These are phyloP conservation scores for Hansenula sp. DNA, from an alignment of 1,139 yeast species.

Conservation along the genomic window DNA sequence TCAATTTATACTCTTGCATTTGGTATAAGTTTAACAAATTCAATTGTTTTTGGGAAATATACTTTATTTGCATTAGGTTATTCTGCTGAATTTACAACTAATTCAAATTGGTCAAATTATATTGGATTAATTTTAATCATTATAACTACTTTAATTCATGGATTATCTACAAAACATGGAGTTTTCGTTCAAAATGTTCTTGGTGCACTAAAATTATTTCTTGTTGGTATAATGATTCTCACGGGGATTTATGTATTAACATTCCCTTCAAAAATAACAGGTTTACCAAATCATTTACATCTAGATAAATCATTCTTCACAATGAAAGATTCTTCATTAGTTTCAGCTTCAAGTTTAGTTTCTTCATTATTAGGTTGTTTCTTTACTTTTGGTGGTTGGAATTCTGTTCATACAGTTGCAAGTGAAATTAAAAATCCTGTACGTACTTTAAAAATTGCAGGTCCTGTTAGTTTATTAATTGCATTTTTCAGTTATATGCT, in stretches of 20 bases:
- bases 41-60: conserved; percentile 71
- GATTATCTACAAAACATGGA: conserved; percentile 49
- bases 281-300: conserved; percentile 36
- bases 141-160: conserved; percentile 45
- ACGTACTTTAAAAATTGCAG: conserved; percentile 54
- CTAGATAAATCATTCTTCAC: conserved; percentile 31
- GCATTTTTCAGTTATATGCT: conserved; percentile 47
- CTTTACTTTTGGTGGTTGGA: conserved; percentile 65
- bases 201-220: conserved; percentile 48
- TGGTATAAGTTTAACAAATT: conserved; percentile 62
- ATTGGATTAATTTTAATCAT: conserved; percentile 42
- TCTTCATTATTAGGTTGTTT: conserved; percentile 55
- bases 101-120: conserved; percentile 28
- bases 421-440: conserved; percentile 58
- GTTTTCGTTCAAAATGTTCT: conserved; percentile 49
- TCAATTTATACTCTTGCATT: conserved; percentile 53
- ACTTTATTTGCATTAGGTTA: conserved; percentile 45
- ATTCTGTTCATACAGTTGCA: conserved; percentile 55
- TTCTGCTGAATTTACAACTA: conserved; percentile 31
- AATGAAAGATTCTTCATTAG: conserved; percentile 25
- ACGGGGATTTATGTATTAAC: conserved; percentile 47
- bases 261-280: conserved; percentile 38
- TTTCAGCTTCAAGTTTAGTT: conserved; percentile 43
- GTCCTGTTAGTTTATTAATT: conserved; percentile 48
- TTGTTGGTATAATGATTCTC: conserved; percentile 43